Conservation (phyloP, 768 basidiomycete species). For the Scleroderma citrinum region DNA sequence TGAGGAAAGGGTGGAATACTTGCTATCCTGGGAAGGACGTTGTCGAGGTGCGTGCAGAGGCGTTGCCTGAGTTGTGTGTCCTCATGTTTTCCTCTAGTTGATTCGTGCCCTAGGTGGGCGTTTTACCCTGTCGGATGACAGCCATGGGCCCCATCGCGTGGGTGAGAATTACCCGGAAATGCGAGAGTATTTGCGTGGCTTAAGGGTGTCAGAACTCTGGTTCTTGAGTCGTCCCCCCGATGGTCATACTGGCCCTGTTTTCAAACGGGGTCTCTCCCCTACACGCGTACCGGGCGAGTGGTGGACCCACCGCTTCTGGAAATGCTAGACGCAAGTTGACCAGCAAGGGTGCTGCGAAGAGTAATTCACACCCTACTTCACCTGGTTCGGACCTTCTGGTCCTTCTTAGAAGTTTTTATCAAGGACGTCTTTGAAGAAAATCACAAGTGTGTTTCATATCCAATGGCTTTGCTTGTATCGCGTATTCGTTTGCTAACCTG, state of each 20-base stretch:
- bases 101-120: conserved; percentile 66
- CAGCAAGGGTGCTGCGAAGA: conserved; percentile 10
- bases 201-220: conserved; percentile 65
- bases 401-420: conserved; percentile 11
- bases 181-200: conserved; percentile 53
- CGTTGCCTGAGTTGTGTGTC: conserved; percentile 10
- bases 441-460: conserved; percentile 15
- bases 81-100: conserved; percentile 40
- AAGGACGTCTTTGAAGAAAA: conserved; percentile 4
- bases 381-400: conserved; percentile 17
- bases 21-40: conserved; percentile 83
- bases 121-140: conserved; percentile 90
- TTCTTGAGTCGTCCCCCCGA: conserved; percentile 40
- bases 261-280: conserved; percentile 32
- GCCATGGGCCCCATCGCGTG: conserved; percentile 85
- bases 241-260: conserved; percentile 9
- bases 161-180: conserved; percentile 77
- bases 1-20: conserved; percentile 84
- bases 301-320: conserved; percentile 61
- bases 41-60: conserved; percentile 48
- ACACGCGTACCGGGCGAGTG: conserved; percentile 46
- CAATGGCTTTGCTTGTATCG: conserved; percentile 4
- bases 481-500: not conserved
- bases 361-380: conserved; percentile 10
- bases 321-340: conserved; percentile 9